Evolutionary conservation across 352 stramenopile genomes (phyloP).

Genomic region (Phytopythium aichiense): DNA sequence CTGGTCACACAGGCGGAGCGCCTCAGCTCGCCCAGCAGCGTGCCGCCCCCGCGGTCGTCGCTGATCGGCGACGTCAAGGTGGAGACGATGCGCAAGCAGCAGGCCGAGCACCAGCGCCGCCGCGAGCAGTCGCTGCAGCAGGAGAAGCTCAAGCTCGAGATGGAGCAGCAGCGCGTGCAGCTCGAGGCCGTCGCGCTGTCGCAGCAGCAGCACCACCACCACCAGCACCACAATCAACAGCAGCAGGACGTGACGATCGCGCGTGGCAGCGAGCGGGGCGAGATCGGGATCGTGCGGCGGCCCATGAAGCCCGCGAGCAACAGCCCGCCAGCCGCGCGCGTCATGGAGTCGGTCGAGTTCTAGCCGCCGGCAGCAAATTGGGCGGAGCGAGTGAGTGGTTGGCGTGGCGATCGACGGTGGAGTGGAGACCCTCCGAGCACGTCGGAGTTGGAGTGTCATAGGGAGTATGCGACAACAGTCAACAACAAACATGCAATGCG

Average conservation of each 20-base stretch:
- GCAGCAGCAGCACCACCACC: conserved; percentile 6
- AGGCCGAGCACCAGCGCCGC: conserved; percentile 54
- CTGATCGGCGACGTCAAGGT: conserved; percentile 64
- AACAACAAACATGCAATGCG: too few relatives aligned
- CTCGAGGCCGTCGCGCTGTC: conserved; percentile 18
- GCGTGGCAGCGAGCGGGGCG: conserved; percentile 1
- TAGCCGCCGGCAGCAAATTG: conserved; percentile 4
- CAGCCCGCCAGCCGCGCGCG: conserved; percentile 5
- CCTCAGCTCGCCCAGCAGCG: conserved; percentile 5
- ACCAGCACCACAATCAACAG: neutral
- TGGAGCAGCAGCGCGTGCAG: conserved; percentile 26
- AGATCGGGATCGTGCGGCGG: conserved; percentile 39
- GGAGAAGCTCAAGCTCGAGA: conserved; percentile 34
- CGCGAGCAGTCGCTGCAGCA: conserved; percentile 56
- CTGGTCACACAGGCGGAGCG: conserved; percentile 6
- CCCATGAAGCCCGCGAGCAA: conserved; percentile 17
- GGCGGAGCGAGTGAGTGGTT: too few relatives aligned
- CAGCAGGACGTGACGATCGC: conserved; percentile 16
- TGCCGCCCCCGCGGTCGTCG: conserved; percentile 40
- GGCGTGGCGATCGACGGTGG: too few relatives aligned
- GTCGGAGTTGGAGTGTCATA: too few relatives aligned
- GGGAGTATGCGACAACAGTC: neutral
- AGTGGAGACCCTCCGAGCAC: too few relatives aligned
- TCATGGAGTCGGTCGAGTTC: conserved; percentile 41
- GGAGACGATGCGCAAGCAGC: conserved; percentile 62